These are phyloP conservation scores for Aspergillus asperescens DNA, from an alignment of 495 filamentous ascomycete genomes.

Conservation along the genomic window DNA sequence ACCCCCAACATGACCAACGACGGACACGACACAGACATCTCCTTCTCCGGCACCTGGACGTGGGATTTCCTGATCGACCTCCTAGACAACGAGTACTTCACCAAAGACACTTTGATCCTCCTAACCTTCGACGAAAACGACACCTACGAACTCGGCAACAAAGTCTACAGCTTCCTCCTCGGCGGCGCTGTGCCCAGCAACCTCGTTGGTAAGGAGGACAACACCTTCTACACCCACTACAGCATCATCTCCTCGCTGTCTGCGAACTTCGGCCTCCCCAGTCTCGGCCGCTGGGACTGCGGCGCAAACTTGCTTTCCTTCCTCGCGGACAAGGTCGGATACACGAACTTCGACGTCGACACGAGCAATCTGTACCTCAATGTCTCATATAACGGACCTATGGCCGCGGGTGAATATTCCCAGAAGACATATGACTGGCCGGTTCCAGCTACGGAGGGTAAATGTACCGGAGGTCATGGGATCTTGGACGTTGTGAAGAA, in stretches of 20 bases:
- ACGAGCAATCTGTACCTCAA: conserved; percentile 40
- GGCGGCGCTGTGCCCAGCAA: conserved; percentile 56
- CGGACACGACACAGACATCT: conserved; percentile 64
- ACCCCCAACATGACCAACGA: conserved; percentile 74
- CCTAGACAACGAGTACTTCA: conserved; percentile 59
- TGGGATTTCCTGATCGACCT: conserved; percentile 55
- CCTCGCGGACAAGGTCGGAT: conserved; percentile 47
- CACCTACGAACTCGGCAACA: conserved; percentile 51
- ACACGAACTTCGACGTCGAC: conserved; percentile 39
- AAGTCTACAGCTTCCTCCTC: conserved; percentile 55
- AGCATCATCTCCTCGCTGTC: conserved; percentile 59
- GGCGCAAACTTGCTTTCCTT: conserved; percentile 59
- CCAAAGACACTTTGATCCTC: conserved; percentile 58
- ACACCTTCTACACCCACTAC: conserved; percentile 70
- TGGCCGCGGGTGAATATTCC: conserved; percentile 29
- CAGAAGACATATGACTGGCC: conserved; percentile 37
- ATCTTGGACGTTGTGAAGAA: conserved; percentile 37
- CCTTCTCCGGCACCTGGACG: conserved; percentile 54
- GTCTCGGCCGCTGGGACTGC: conserved; percentile 59
- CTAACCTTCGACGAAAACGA: conserved; percentile 65
- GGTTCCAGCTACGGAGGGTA: conserved; percentile 33
- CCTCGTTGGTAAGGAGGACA: conserved; percentile 56
- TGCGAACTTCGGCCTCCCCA: conserved; percentile 61
- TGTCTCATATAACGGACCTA: conserved; percentile 42
- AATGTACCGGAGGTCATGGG: conserved; percentile 41